Conservation (phyloP, 2,329 filamentous ascomycete genomes). For the Gliomastix tumulicola region DNA sequence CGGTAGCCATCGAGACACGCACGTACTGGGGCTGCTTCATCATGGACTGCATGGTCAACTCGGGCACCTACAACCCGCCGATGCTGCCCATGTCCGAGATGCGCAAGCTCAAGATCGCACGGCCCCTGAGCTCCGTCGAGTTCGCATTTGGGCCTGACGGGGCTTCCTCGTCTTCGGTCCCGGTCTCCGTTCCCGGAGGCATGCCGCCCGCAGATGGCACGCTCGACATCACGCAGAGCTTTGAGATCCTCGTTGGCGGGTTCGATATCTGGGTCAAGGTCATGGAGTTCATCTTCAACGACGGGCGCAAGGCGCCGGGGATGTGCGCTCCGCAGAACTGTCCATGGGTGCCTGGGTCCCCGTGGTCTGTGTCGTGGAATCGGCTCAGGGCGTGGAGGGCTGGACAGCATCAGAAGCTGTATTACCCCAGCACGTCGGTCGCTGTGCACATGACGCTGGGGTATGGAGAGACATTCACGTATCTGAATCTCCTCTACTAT, state of each 20-base stretch:
- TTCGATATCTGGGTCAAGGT: constrained; percentile 35
- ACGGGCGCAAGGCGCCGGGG: constrained; percentile 29
- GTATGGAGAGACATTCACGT: constrained; percentile 31
- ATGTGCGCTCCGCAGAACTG: constrained; percentile 29
- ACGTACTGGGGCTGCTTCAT: constrained; percentile 39
- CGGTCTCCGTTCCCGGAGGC: neutral
- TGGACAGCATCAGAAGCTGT: constrained; percentile 22
- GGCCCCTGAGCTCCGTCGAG: constrained; percentile 23
- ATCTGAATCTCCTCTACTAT: constrained; percentile 35
- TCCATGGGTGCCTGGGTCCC: constrained; percentile 27
- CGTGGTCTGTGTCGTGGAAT: constrained; percentile 20
- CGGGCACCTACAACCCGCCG: constrained; percentile 28
- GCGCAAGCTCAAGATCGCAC: constrained; percentile 20
- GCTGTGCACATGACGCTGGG: constrained; percentile 29
- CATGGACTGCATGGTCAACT: constrained; percentile 35
- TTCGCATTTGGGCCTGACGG: constrained; percentile 27
- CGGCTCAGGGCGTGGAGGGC: constrained; percentile 25
- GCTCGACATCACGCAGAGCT: constrained; percentile 17
- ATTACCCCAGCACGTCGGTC: constrained; percentile 27
- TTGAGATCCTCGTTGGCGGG: constrained; percentile 29
- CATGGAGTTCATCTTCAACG: constrained; percentile 32
- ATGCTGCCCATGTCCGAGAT: constrained; percentile 26
- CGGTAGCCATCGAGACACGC: constrained; percentile 23
- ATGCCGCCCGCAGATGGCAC: constrained; percentile 6
- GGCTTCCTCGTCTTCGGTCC: constrained; percentile 10